Evolutionary conservation across 2,329 filamentous ascomycete species (phyloP).

Genomic region (Clarireedia monteithiana): DNA sequence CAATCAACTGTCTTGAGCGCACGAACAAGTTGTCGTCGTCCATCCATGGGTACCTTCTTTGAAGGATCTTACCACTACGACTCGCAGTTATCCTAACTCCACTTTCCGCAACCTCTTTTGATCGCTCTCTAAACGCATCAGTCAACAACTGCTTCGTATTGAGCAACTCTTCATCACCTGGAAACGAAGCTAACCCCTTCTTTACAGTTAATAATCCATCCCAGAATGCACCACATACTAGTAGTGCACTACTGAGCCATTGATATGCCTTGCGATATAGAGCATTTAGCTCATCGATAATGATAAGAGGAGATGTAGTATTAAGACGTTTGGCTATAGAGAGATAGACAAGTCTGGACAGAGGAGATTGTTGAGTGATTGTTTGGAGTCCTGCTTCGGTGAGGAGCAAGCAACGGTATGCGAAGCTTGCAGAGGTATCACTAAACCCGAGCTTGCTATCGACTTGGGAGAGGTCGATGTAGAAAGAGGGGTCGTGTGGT

Average conservation of each 20-base stretch:
- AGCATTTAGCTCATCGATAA: slow-evolving; percentile 14
- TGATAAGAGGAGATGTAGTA: neutral
- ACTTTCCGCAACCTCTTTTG: neutral
- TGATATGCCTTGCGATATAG: slow-evolving; percentile 12
- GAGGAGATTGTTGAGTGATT: neutral
- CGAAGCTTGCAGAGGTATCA: slow-evolving; percentile 16
- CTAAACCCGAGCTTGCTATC: slow-evolving; percentile 19
- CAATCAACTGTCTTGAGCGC: slow-evolving; percentile 15
- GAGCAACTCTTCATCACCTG: slow-evolving; percentile 12
- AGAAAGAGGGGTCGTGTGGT: slow-evolving; percentile 17
- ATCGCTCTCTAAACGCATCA: slow-evolving; percentile 8
- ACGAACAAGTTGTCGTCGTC: slow-evolving; percentile 14
- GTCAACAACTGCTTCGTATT: slow-evolving; percentile 5
- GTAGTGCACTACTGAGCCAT: slow-evolving; percentile 13
- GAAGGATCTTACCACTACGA: slow-evolving; percentile 17
- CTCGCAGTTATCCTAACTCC: neutral
- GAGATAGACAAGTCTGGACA: slow-evolving; percentile 6
- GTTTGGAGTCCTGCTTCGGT: slow-evolving; percentile 14
- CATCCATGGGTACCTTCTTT: slow-evolving; percentile 25
- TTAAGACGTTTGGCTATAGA: neutral
- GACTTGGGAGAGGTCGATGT: slow-evolving; percentile 12
- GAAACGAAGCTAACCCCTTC: slow-evolving; percentile 8
- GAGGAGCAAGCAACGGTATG: slow-evolving; percentile 18
- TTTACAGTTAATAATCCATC: slow-evolving; percentile 19
- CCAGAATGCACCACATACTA: slow-evolving; percentile 19